Evolutionary conservation across 805 yeast genomes (phyloP), one percentile per base, ranked within the genome.

Genomic region (Metschnikowia baotianmanensis): DNA sequence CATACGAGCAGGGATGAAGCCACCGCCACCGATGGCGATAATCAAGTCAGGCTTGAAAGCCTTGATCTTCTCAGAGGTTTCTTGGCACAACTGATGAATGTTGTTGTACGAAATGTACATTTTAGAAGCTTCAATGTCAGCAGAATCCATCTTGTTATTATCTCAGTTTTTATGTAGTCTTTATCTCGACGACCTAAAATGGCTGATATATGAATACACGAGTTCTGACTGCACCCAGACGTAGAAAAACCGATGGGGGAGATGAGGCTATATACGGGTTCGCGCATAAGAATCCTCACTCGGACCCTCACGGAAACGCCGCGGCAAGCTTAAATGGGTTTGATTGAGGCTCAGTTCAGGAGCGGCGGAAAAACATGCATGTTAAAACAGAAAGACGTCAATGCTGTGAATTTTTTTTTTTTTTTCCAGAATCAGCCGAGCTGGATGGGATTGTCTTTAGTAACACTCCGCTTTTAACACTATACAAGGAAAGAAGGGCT

Each of bases 11-110:
- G 98, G 99, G 43, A 91, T 93, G 64, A 91, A 87, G 2, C 98
- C 99, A 61, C 99, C 96, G 55, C 96, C 96, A 58, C 96, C 99
- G 57, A 91, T 88, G 52, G 98, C 97, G 48, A 91, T 86, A 66
- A 58, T 80, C 85, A 29, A 78, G 66, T 36, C 58, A 31, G 65
- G 49, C 68, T 58, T 56, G 63, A 52, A 52, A 44, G 61, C 69
- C 54, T 71, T 63, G 53, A 83, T 72, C 38, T 68, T 62, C 27
- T 60, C 70, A 9, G 87, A 86, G 11, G 78, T 70, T 57, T 77
- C 74, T 65, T 84, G 87, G 61, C 95, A 87, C 45, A 84, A 72
- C 69, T 86, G 86, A 71, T 86, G 96, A 44, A 87, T 80, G 56
- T 80, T 74, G 68, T 86, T 83, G 74, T 86, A 86, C 16, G 90